These are phyloP conservation scores for Bipolaris bicolor DNA, from an alignment of 2,329 filamentous ascomycete species.

Conservation along the genomic window DNA sequence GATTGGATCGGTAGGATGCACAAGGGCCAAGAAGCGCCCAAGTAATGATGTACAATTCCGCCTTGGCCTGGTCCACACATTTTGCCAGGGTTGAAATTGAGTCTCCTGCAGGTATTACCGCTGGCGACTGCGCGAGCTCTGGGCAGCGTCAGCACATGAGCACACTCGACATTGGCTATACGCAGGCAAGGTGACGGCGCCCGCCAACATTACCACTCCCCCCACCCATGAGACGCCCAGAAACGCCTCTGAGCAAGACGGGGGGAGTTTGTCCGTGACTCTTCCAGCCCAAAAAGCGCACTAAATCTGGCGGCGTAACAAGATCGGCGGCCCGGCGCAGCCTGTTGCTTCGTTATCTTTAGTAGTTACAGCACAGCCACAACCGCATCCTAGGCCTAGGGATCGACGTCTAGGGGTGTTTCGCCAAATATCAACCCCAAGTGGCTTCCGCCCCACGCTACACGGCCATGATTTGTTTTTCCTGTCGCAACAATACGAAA, in stretches of 20 bases:
- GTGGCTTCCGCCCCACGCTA: constrained; percentile 14
- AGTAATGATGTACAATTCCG: constrained; percentile 28
- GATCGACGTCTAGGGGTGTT: constrained; percentile 18
- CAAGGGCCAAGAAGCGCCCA: constrained; percentile 25
- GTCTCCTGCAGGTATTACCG: constrained; percentile 30
- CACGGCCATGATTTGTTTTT: constrained; percentile 14
- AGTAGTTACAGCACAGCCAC: constrained; percentile 34
- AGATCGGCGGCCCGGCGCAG: constrained; percentile 15
- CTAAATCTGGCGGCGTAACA: constrained; percentile 21
- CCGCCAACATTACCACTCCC: background rate
- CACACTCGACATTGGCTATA: constrained; percentile 6
- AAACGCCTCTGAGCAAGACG: constrained; percentile 6
- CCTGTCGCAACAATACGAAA: constrained; percentile 3
- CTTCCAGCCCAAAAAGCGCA: constrained; percentile 3
- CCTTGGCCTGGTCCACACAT: constrained; percentile 32
- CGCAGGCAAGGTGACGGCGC: constrained; percentile 6
- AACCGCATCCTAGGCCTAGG: constrained; percentile 18
- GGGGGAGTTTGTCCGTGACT: background rate
- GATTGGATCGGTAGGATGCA: constrained; percentile 30
- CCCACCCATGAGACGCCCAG: background rate
- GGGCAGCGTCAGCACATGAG: constrained; percentile 23
- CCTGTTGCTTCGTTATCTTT: constrained; percentile 35
- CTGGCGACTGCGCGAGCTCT: constrained; percentile 30
- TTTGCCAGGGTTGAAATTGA: constrained; percentile 24
- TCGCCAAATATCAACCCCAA: constrained; percentile 14